phyloP scores from a whole-genome alignment of 2,329 filamentous ascomycete species.

The Cytospora mali region DNA sequence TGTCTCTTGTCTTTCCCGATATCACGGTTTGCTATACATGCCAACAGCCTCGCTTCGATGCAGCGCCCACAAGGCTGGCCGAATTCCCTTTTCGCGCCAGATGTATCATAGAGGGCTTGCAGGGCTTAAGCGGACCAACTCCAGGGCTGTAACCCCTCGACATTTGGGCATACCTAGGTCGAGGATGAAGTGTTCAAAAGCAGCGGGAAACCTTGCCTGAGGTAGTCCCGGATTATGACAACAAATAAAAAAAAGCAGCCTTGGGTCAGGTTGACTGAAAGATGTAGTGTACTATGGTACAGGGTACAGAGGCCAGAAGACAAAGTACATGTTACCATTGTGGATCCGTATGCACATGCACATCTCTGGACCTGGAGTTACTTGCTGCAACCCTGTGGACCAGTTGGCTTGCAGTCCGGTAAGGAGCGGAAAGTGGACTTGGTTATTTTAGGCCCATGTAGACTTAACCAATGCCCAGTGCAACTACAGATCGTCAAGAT shows the following conservation, averaged over 20 bases:
- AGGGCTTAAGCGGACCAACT: neutral
- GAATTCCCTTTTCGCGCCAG: neutral
- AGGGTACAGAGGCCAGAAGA: no score
- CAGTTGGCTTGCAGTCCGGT: no score
- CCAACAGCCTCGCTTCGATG: neutral
- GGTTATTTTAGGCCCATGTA: neutral
- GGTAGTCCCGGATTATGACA: neutral
- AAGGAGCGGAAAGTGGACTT: neutral
- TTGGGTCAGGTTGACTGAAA: no score
- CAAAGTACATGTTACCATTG: no score
- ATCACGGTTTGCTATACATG: neutral
- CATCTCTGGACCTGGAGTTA: neutral
- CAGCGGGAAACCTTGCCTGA: no score
- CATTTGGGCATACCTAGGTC: neutral
- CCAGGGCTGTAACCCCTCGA: neutral
- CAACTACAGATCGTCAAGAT: neutral
- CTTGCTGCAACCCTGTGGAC: neutral
- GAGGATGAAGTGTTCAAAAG: no score
- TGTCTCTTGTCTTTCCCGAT: neutral
- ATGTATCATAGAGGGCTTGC: neutral
- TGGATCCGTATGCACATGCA: no score
- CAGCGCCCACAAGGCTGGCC: neutral
- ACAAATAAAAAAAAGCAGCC: no score
- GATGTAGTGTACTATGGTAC: no score
- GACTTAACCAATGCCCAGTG: neutral